Conservation (phyloP, 495 filamentous ascomycete genomes). For the Rusavskia elegans region DNA sequence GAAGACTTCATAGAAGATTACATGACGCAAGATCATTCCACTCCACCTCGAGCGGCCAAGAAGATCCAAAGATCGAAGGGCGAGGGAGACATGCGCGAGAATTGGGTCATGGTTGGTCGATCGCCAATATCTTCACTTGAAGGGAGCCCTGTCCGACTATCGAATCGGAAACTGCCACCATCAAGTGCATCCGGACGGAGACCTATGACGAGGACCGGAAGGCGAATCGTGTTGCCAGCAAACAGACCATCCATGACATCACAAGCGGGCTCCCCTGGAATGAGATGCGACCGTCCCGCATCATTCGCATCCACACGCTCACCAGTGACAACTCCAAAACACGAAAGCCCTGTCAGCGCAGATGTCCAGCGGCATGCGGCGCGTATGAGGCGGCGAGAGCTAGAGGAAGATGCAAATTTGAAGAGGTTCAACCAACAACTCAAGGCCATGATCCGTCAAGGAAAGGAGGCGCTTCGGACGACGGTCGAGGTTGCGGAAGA, state of each 20-base stretch:
- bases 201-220: slow-evolving; percentile 14
- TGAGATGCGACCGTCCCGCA: slow-evolving; percentile 27
- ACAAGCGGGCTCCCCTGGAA: slow-evolving; percentile 26
- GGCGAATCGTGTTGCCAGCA: slow-evolving; percentile 18
- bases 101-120: slow-evolving; percentile 65
- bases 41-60: slow-evolving; percentile 8
- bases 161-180: slow-evolving; percentile 14
- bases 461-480: slow-evolving; percentile 71
- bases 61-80: slow-evolving; percentile 20
- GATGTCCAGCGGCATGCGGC: slow-evolving; percentile 57
- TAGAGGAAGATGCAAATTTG: slow-evolving; percentile 64
- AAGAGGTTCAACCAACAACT: slow-evolving; percentile 62
- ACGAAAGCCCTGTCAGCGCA: slow-evolving; percentile 27
- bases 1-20: slow-evolving; percentile 21
- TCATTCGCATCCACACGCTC: slow-evolving; percentile 34
- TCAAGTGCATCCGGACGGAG: neutral
- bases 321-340: slow-evolving; percentile 21
- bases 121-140: slow-evolving; percentile 8
- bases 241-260: slow-evolving; percentile 25
- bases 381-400: slow-evolving; percentile 49
- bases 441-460: slow-evolving; percentile 73
- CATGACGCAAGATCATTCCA: slow-evolving; percentile 19
- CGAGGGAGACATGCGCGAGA: slow-evolving; percentile 41
- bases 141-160: slow-evolving; percentile 12
- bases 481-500: slow-evolving; percentile 56